phyloP scores from a whole-genome alignment of 257 asterid species.

The Rubia yunnanensis region DNA sequence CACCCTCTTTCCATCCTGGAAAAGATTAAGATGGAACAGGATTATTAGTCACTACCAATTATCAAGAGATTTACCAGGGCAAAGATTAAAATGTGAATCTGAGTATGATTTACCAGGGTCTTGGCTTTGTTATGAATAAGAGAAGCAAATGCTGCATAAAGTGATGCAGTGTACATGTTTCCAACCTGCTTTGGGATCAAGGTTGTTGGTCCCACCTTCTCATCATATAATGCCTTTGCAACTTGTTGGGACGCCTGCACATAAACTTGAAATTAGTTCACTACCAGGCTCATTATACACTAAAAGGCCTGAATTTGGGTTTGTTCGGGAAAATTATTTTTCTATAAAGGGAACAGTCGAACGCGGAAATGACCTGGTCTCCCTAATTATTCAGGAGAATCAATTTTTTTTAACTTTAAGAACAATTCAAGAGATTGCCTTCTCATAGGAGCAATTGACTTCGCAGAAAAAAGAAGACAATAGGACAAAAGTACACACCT shows the following conservation, averaged over 20 bases:
- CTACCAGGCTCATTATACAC: background rate
- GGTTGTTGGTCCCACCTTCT: conserved; percentile 85
- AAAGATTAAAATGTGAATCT: background rate
- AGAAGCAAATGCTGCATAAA: conserved; percentile 95
- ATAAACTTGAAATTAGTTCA: conserved; percentile 15
- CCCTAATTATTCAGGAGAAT: background rate
- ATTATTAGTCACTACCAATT: background rate
- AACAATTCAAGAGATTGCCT: background rate
- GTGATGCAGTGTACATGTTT: conserved; percentile 96
- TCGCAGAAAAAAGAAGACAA: background rate
- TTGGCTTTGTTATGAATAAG: conserved; percentile 65
- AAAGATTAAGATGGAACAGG: background rate
- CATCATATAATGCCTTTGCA: conserved; percentile 70
- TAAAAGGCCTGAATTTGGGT: background rate
- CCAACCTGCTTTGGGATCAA: conserved; percentile 94
- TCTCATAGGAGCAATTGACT: background rate
- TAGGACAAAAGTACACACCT: conserved; percentile 31
- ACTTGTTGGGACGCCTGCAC: conserved; percentile 87
- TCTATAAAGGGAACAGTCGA: background rate
- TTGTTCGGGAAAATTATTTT: no score
- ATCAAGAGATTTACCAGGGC: no score
- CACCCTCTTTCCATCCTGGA: conserved; percentile 84
- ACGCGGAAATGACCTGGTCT: background rate
- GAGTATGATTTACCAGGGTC: conserved; percentile 52
- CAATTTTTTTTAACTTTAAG: background rate